These are phyloP conservation scores for Pseudogymnoascus sp. DNA, from an alignment of 2,329 filamentous ascomycete genomes.

Conservation along the genomic window DNA sequence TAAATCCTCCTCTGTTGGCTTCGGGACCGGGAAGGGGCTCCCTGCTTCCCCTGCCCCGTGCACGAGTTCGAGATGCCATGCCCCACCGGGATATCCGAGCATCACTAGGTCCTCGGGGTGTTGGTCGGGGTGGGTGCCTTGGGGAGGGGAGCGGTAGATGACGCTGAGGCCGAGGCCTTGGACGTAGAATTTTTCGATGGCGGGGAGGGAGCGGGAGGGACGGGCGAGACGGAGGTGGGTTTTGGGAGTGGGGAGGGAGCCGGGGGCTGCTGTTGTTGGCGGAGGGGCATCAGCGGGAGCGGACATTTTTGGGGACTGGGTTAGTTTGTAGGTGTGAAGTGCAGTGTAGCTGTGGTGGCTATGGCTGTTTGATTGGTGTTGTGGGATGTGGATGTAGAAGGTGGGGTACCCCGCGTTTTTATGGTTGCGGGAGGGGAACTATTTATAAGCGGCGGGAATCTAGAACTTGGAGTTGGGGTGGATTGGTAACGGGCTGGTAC, in stretches of 20 bases:
- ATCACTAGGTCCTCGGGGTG: conserved; percentile 35
- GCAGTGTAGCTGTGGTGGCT: neutral
- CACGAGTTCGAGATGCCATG: conserved; percentile 39
- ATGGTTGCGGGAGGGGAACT: neutral
- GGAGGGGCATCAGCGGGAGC: neutral
- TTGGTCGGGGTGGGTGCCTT: conserved; percentile 29
- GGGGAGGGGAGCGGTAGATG: conserved; percentile 13
- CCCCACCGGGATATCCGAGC: conserved; percentile 31
- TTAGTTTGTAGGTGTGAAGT: neutral
- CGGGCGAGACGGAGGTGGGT: conserved; percentile 33
- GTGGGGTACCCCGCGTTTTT: neutral
- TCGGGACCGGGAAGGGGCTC: conserved; percentile 12
- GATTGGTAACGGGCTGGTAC: neutral
- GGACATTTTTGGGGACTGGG: neutral
- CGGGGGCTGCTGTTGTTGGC: neutral
- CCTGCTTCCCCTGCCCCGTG: conserved; percentile 26
- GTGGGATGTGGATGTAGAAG: neutral
- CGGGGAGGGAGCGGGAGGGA: conserved; percentile 32
- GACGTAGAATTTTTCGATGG: conserved; percentile 35
- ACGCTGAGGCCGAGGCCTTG: conserved; percentile 33
- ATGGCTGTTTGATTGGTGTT: neutral
- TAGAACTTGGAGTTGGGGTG: neutral
- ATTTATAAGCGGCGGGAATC: neutral
- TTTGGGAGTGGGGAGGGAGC: neutral
- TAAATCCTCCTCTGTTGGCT: conserved; percentile 37